phyloP scores from a whole-genome alignment of 2,329 filamentous ascomycete genomes.

The Fusarium tanahbumbuense region DNA sequence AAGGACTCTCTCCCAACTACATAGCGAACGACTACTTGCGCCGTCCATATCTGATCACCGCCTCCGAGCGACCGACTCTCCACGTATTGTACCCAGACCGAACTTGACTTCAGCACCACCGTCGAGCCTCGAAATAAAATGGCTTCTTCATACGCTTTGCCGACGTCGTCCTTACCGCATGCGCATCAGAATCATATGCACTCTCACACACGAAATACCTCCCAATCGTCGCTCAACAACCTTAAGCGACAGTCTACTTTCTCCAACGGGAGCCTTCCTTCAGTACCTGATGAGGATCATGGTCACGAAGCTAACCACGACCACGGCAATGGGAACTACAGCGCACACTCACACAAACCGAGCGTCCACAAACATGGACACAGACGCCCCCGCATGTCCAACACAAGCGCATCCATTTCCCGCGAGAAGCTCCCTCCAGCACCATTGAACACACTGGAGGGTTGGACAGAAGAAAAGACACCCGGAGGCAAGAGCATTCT shows the following conservation, averaged over 20 bases:
- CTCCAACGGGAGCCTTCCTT: constrained; percentile 49
- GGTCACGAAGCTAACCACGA: constrained; percentile 43
- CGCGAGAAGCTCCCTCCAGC: constrained; percentile 50
- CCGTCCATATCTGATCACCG: constrained; percentile 35
- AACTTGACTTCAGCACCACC: constrained; percentile 16
- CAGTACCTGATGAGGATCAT: constrained; percentile 51
- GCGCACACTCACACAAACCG: constrained; percentile 42
- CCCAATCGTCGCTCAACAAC: constrained; percentile 56
- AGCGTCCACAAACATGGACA: constrained; percentile 47
- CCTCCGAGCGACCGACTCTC: constrained; percentile 7
- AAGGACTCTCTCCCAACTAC: constrained; percentile 31
- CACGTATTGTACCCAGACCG: not conserved
- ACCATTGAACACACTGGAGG: constrained; percentile 51
- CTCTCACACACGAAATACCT: constrained; percentile 54
- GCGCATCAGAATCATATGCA: constrained; percentile 59
- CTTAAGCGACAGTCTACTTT: constrained; percentile 49
- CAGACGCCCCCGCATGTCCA: constrained; percentile 48
- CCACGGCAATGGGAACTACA: constrained; percentile 39
- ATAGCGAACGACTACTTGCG: constrained; percentile 31
- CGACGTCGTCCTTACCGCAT: constrained; percentile 62
- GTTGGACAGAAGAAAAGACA: constrained; percentile 57
- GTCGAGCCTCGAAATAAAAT: constrained; percentile 48
- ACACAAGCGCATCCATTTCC: constrained; percentile 43
- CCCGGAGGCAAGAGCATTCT: constrained; percentile 56
- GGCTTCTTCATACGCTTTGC: constrained; percentile 66